A percentile compares a stretch with the other conserved stretches of the same genome.
These are phyloP conservation scores for Raddia guianensis DNA, from an alignment of 176 grass and related monocot species.

Conservation along the genomic window DNA sequence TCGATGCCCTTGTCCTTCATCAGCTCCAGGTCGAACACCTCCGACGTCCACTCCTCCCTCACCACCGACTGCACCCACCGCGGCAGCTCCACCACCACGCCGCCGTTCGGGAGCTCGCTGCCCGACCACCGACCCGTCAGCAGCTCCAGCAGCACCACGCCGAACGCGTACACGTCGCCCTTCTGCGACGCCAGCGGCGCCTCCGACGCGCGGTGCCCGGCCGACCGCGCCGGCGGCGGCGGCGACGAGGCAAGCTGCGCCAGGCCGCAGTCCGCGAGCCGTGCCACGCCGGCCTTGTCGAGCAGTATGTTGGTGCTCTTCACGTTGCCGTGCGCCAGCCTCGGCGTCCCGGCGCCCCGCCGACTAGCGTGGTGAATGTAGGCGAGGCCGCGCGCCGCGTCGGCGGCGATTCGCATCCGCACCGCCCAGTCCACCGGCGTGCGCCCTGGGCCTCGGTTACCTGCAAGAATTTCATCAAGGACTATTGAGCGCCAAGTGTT, in stretches of 20 bases:
- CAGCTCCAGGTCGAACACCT: constrained; percentile 99
- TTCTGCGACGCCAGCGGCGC: constrained; percentile 76
- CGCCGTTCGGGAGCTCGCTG: constrained; percentile 46
- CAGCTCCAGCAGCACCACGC: constrained; percentile 90
- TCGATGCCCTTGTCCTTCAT: constrained; percentile 98
- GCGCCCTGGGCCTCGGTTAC: constrained; percentile 79
- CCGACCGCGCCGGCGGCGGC: constrained; percentile 9
- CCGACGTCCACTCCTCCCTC: constrained; percentile 95
- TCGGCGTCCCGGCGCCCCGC: constrained; percentile 51
- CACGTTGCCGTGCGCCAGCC: constrained; percentile 87
- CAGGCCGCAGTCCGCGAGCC: constrained; percentile 81
- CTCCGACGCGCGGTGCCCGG: constrained; percentile 81
- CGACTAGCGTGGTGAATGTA: constrained; percentile 89
- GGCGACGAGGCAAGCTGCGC: constrained; percentile 62
- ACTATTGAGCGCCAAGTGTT: neutral
- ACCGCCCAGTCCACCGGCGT: constrained; percentile 83
- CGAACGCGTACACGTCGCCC: constrained; percentile 91
- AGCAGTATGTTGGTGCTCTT: constrained; percentile 89
- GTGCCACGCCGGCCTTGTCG: constrained; percentile 59
- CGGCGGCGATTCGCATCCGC: constrained; percentile 66
- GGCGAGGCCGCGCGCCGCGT: constrained; percentile 66
- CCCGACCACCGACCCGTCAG: constrained; percentile 67
- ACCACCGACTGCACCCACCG: constrained; percentile 97
- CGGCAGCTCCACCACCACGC: constrained; percentile 61
- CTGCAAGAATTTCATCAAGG: constrained; percentile 19